These are phyloP conservation scores for Hansenula anomala DNA, from an alignment of 1,139 yeast genomes.

Conservation along the genomic window DNA sequence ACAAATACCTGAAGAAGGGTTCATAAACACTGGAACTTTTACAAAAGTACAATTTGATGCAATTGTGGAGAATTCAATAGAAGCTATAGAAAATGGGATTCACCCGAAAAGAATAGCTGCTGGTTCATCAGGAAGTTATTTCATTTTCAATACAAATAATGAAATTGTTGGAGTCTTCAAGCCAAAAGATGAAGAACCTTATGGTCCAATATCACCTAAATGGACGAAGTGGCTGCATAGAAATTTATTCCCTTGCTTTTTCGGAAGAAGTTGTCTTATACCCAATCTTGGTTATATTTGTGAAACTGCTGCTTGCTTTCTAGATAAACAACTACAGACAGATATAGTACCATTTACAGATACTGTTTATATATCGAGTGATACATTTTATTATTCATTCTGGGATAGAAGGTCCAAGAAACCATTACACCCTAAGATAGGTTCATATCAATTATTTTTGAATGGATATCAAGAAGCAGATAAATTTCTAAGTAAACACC, in stretches of 20 bases:
- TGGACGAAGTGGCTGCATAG: conserved; percentile 81
- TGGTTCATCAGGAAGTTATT: conserved; percentile 74
- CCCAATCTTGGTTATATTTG: conserved; percentile 72
- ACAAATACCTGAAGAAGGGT: conserved; percentile 27
- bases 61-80: conserved; percentile 34
- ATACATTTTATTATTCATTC: conserved; percentile 49
- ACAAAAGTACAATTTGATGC: conserved; percentile 30
- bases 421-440: conserved; percentile 45
- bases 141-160: conserved; percentile 37
- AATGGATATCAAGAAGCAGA: conserved; percentile 59
- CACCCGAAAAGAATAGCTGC: conserved; percentile 52
- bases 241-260: conserved; percentile 71
- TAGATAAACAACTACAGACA: conserved; percentile 57
- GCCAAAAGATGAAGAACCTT: conserved; percentile 80
- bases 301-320: conserved; percentile 65
- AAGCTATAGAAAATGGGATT: conserved; percentile 37
- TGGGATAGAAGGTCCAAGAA: conserved; percentile 37
- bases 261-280: conserved; percentile 68
- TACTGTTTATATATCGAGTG: conserved; percentile 47
- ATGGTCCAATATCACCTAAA: conserved; percentile 73
- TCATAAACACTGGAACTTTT: conserved; percentile 26
- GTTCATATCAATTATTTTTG: conserved; percentile 64
- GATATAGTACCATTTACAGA: conserved; percentile 66
- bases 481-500: conserved; percentile 49
- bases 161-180: conserved; percentile 58